Percentiles rank a stretch among this genome's conserved stretches.
These are phyloP conservation scores for Calycina marina DNA, from an alignment of 2,329 filamentous ascomycete species.

Conservation along the genomic window DNA sequence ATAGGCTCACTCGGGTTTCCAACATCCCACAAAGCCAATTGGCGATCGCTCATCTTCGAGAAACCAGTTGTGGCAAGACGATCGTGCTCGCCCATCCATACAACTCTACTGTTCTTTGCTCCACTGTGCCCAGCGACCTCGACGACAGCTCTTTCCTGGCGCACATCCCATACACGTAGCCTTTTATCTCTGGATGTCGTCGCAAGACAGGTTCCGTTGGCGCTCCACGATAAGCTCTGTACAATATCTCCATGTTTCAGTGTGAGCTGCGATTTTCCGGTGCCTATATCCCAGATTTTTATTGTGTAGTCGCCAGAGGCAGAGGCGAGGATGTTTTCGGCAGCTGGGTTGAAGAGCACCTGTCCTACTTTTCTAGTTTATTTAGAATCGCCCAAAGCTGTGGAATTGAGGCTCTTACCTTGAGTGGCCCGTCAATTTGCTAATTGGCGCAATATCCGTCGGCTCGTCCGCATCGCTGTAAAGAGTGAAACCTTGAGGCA, in stretches of 20 bases:
- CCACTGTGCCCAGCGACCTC: slow-evolving; percentile 77
- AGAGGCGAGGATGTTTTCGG: slow-evolving; percentile 88
- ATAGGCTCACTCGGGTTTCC: slow-evolving; percentile 67
- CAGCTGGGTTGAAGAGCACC: slow-evolving; percentile 92
- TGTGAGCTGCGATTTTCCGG: slow-evolving; percentile 57
- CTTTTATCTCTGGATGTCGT: slow-evolving; percentile 98
- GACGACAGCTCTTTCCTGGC: slow-evolving; percentile 77
- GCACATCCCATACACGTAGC: slow-evolving; percentile 90
- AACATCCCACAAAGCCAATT: slow-evolving; percentile 90
- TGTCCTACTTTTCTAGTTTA: slow-evolving; percentile 78
- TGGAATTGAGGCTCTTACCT: slow-evolving; percentile 37
- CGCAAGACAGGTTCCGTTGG: slow-evolving; percentile 69
- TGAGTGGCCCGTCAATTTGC: slow-evolving; percentile 74
- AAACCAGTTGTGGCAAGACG: slow-evolving; percentile 93
- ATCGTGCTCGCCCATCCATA: slow-evolving; percentile 97
- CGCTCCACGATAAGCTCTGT: slow-evolving; percentile 92
- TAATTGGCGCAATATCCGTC: slow-evolving; percentile 63
- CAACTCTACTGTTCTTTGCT: slow-evolving; percentile 92
- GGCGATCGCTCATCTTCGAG: slow-evolving; percentile 95
- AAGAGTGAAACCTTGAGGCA: slow-evolving; percentile 75
- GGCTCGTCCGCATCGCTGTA: slow-evolving; percentile 76
- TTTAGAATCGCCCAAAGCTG: slow-evolving; percentile 13
- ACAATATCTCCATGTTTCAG: slow-evolving; percentile 86
- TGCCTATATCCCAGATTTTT: slow-evolving; percentile 88
- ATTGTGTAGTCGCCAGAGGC: slow-evolving; percentile 89